These are phyloP conservation scores for Candida qinlingensis DNA, from an alignment of 805 yeast species.

Conservation along the genomic window DNA sequence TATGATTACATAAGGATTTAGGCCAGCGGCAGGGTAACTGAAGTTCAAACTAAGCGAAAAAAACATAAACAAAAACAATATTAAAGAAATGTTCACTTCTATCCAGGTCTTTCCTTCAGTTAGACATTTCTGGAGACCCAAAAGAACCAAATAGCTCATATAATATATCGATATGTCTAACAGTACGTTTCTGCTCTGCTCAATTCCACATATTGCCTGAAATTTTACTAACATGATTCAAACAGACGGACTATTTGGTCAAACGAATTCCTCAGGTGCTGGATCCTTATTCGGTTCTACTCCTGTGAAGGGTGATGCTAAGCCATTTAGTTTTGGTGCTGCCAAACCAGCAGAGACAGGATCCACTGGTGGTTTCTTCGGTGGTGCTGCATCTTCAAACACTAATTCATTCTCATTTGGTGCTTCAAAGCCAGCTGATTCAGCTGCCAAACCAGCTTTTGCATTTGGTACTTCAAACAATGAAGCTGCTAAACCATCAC, in stretches of 20 bases:
- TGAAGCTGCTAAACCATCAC: constrained; percentile 2
- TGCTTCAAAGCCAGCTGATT: constrained; percentile 9
- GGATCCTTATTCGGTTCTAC: constrained; percentile 24
- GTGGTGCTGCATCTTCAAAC: constrained; percentile 1
- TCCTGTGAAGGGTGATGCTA: constrained; percentile 14
- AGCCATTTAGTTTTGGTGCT: constrained; percentile 1
- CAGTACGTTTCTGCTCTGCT: background rate
- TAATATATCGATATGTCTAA: background rate
- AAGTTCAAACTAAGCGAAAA: too few relatives aligned
- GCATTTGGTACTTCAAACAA: constrained; percentile 14
- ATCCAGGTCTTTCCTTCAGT: too few relatives aligned
- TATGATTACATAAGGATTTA: too few relatives aligned
- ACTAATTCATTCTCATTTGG: background rate
- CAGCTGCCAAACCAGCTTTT: constrained; percentile 14
- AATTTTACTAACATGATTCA: background rate
- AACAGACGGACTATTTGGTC: constrained; percentile 16
- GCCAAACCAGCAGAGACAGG: constrained; percentile 1
- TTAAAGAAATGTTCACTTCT: too few relatives aligned
- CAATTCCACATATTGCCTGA: too few relatives aligned
- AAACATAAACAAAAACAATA: too few relatives aligned
- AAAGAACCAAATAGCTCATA: too few relatives aligned
- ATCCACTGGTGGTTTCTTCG: constrained; percentile 4
- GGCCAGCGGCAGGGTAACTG: too few relatives aligned
- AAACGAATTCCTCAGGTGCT: constrained; percentile 16
- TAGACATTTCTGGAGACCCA: too few relatives aligned